These are phyloP conservation scores for Magnolia sinica DNA, from an alignment of 164 flowering plant species.

Conservation along the genomic window DNA sequence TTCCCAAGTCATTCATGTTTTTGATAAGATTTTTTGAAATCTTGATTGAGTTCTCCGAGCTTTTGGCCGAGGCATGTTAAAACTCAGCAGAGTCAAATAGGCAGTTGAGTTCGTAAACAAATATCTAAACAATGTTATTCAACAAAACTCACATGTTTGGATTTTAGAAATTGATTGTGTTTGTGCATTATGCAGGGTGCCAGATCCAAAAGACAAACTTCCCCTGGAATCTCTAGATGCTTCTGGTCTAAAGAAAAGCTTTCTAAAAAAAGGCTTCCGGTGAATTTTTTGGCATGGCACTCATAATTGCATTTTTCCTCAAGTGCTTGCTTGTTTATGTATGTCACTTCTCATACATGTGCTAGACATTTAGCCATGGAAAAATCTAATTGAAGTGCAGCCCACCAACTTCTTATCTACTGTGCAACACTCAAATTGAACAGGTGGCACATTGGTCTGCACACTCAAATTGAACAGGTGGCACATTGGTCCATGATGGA, in stretches of 20 bases:
- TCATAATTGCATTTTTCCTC: not conserved
- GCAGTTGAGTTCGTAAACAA: not conserved
- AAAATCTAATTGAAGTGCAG: not conserved
- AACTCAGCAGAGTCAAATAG: not conserved
- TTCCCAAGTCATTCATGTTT: not conserved
- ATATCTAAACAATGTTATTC: constrained; percentile 1
- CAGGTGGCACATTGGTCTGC: not conserved
- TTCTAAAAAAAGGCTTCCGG: constrained; percentile 80
- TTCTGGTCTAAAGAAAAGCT: constrained; percentile 61
- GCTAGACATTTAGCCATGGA: no score
- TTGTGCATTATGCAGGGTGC: constrained; percentile 37
- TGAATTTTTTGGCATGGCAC: constrained; percentile 45
- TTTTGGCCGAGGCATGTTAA: no score
- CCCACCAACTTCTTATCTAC: not conserved
- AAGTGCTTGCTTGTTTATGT: not conserved
- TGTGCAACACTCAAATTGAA: not conserved
- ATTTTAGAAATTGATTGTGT: not conserved
- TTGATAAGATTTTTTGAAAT: not conserved
- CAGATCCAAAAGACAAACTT: constrained; percentile 87
- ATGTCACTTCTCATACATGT: not conserved
- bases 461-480: not conserved
- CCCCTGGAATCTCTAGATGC: constrained; percentile 84
- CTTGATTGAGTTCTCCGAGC: not conserved
- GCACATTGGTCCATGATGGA: not conserved
- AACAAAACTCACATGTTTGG: not conserved